These are phyloP conservation scores for Phytophthora idaei DNA, from an alignment of 352 stramenopile species.

Conservation along the genomic window DNA sequence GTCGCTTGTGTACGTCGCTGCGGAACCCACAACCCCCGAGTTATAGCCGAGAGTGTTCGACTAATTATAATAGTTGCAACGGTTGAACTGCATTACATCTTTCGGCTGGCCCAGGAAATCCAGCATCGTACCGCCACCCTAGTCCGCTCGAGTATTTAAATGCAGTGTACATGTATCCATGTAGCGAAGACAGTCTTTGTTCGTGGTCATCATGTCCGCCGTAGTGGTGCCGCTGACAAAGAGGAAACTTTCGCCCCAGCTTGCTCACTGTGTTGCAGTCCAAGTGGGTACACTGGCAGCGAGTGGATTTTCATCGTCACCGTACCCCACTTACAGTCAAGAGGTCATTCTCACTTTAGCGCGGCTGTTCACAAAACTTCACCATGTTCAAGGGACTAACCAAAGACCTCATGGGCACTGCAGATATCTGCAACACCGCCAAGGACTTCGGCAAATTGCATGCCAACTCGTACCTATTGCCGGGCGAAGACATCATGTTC, in stretches of 20 bases:
- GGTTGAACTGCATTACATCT: slow-evolving; percentile 13
- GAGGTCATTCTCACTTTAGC: slow-evolving; percentile 30
- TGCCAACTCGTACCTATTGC: slow-evolving; percentile 42
- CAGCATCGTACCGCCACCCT: slow-evolving; percentile 4
- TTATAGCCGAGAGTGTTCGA: slow-evolving; percentile 15
- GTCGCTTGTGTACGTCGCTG: not conserved
- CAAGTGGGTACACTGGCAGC: slow-evolving; percentile 8
- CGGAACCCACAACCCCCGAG: not conserved
- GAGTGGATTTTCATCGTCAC: slow-evolving; percentile 29
- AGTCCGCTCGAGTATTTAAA: slow-evolving; percentile 4
- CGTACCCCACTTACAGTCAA: not conserved
- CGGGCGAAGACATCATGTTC: slow-evolving; percentile 53
- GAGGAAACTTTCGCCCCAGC: slow-evolving; percentile 6
- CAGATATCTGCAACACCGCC: slow-evolving; percentile 56
- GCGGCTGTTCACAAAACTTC: slow-evolving; percentile 11
- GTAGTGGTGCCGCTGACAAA: slow-evolving; percentile 14
- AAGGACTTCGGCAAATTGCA: slow-evolving; percentile 38
- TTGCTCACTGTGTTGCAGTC: slow-evolving; percentile 23
- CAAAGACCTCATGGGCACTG: slow-evolving; percentile 55
- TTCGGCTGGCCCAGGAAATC: slow-evolving; percentile 19
- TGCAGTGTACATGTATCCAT: slow-evolving; percentile 14
- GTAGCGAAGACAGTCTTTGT: slow-evolving; percentile 16
- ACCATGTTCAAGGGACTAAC: slow-evolving; percentile 55
- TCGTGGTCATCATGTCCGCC: slow-evolving; percentile 12
- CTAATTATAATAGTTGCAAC: slow-evolving; percentile 5